Base-by-base conservation (phyloP, 495 filamentous ascomycete genomes). In the Xylaria grammica region DNA sequence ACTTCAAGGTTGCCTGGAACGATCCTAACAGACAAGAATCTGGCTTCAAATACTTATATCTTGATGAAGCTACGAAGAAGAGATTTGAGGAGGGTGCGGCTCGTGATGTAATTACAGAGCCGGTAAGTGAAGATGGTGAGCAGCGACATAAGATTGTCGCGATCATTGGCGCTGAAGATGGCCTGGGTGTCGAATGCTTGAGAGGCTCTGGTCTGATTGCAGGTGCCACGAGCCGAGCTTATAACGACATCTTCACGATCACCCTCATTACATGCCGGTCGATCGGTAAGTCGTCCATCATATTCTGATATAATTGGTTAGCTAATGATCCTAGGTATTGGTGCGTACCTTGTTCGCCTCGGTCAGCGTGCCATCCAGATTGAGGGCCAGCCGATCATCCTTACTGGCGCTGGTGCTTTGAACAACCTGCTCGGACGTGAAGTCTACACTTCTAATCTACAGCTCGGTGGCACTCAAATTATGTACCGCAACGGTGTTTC, bases 401-500 rank as follows among this genome's bases (percentile, higher is more conserved):
- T 99, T 63, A 99, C 95, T 74, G 95, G 95, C 84, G 95, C 95
- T 32, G 91, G 91, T 66, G 95, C 95, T 59, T 90, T 99, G 79
- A 99, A 99, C 87, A 99, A 97, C 83, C 83, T 99, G 68, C 90
- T 99, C 54, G 95, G 95, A 44, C 91, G 95, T 66, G 96, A 99
- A 80, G 94, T 99, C 19, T 99, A 99, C 84, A 97, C 95, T 49
- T 98, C 95, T 36, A 99, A 99, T 85, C 78, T 99, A 65, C 95
- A 99, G 83, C 91, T 99, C 65, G 95, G 95, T 87, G 95, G 95
- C 69, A 98, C 95, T 44, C 95, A 99, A 81, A 99, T 99, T 85
- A 99, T 99, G 95, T 98, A 99, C 87, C 94, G 90, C 81, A 99
- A 99, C 75, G 95, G 95, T 86, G 96, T 99, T 27, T 98, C 96